Percentiles rank a stretch among this genome's conserved stretches.
phyloP scores from a whole-genome alignment of 2,329 filamentous ascomycete species.

The Huntiella omanensis region DNA sequence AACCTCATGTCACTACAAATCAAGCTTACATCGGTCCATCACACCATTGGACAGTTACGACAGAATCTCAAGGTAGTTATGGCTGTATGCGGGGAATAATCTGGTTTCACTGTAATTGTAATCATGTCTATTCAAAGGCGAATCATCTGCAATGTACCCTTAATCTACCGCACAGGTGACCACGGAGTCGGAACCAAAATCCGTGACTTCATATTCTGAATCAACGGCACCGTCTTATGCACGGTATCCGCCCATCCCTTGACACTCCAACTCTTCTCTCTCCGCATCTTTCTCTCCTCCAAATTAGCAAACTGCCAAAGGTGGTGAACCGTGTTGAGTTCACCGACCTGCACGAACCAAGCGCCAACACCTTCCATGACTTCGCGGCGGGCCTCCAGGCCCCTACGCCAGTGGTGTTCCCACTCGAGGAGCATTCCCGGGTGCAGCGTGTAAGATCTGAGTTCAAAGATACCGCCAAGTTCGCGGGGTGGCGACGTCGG shows the following conservation, averaged over 20 bases:
- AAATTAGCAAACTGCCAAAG: conserved; percentile 97
- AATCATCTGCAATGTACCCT: neutral
- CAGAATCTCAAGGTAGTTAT: conserved; percentile 61
- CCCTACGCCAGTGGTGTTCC: conserved; percentile 95
- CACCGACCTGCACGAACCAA: conserved; percentile 97
- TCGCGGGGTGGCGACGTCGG: conserved; percentile 79
- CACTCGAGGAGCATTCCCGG: conserved; percentile 92
- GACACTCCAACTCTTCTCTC: conserved; percentile 88
- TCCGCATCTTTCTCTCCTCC: conserved; percentile 73
- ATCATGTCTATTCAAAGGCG: neutral
- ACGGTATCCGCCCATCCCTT: conserved; percentile 95
- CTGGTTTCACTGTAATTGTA: neutral
- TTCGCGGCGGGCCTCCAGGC: conserved; percentile 74
- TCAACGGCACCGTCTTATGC: conserved; percentile 94
- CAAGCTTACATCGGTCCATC: conserved; percentile 61
- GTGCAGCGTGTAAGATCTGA: conserved; percentile 89
- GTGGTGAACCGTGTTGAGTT: conserved; percentile 93
- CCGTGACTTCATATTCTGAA: conserved; percentile 88
- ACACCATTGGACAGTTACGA: conserved; percentile 50
- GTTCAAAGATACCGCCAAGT: conserved; percentile 83
- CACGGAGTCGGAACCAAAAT: conserved; percentile 90
- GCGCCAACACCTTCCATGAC: conserved; percentile 98
- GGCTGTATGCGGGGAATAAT: conserved; percentile 27
- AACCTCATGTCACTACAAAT: conserved; percentile 66
- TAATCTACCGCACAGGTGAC: conserved; percentile 63